phyloP scores from a whole-genome alignment of 768 basidiomycete genomes.

The Auricularia auricula-judae region DNA sequence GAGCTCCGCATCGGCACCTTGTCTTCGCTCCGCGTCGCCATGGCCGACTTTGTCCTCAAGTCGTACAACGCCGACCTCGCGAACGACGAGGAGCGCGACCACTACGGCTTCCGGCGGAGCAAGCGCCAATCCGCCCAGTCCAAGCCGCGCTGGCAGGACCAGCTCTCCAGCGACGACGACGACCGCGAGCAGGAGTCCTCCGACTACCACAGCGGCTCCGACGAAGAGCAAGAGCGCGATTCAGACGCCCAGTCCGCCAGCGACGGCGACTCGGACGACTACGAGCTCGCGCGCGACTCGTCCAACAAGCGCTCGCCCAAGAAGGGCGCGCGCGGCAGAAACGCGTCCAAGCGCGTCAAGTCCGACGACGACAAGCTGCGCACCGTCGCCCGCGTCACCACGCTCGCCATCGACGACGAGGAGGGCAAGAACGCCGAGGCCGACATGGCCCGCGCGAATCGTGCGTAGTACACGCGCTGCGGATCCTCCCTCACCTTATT shows the following conservation, averaged over 20 bases:
- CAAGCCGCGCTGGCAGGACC: neutral
- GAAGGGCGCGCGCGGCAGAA: neutral
- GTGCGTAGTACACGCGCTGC: neutral
- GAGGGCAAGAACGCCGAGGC: conserved; percentile 1
- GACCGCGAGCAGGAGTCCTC: neutral
- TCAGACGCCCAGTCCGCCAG: neutral
- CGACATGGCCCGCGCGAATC: neutral
- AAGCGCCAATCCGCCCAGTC: neutral
- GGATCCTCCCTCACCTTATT: too few relatives aligned
- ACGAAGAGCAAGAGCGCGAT: neutral
- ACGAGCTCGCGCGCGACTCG: neutral
- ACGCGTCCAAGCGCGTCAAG: neutral
- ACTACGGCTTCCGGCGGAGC: neutral
- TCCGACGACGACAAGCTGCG: neutral
- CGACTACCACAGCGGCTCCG: neutral
- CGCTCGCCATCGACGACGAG: neutral
- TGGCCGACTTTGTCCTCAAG: neutral
- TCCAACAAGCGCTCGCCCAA: neutral
- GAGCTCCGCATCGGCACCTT: too few relatives aligned
- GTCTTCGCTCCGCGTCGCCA: neutral
- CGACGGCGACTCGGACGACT: neutral
- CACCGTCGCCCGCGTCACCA: neutral
- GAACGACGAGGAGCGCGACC: neutral
- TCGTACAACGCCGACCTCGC: neutral
- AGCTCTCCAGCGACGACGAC: neutral